A percentile compares a stretch with the other conserved stretches of the same genome.
These are phyloP conservation scores for Aspergillus hancockii DNA, from an alignment of 495 filamentous ascomycete species.

Conservation along the genomic window DNA sequence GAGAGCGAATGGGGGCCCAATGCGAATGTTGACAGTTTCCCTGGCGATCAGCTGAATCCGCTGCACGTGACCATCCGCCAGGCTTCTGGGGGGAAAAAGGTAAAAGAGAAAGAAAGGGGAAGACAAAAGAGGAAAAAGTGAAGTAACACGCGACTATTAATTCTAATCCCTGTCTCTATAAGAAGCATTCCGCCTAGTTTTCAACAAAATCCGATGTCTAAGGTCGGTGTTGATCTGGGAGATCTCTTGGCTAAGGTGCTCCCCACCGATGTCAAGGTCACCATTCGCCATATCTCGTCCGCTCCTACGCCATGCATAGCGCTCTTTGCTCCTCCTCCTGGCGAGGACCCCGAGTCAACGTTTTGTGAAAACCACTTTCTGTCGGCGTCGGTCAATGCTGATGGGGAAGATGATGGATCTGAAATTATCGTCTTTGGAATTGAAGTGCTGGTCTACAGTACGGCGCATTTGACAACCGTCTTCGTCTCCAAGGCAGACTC, in stretches of 20 bases:
- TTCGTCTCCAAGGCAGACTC: slow-evolving; percentile 98
- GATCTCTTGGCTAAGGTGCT: slow-evolving; percentile 66
- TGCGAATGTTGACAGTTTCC: neutral
- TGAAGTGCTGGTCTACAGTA: slow-evolving; percentile 67
- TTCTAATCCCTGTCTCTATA: slow-evolving; percentile 8
- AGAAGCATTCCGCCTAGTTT: neutral
- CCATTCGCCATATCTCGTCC: slow-evolving; percentile 84
- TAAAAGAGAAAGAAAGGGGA: slow-evolving; percentile 3
- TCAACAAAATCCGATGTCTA: slow-evolving; percentile 26
- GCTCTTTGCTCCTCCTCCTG: slow-evolving; percentile 78
- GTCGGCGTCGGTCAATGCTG: slow-evolving; percentile 55
- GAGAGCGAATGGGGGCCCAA: no score
- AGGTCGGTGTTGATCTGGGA: slow-evolving; percentile 41
- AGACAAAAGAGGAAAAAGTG: slow-evolving; percentile 5
- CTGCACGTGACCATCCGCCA: slow-evolving; percentile 17
- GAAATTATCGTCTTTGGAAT: slow-evolving; percentile 67
- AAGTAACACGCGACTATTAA: slow-evolving; percentile 6
- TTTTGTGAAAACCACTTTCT: slow-evolving; percentile 90
- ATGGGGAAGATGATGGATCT: slow-evolving; percentile 27
- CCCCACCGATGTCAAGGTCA: slow-evolving; percentile 68
- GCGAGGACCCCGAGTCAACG: slow-evolving; percentile 66
- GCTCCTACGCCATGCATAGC: slow-evolving; percentile 70
- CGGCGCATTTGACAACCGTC: slow-evolving; percentile 75
- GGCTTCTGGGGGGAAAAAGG: slow-evolving; percentile 1
- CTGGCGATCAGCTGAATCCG: slow-evolving; percentile 2